Percentiles rank a stretch among this genome's conserved stretches.
phyloP scores from a whole-genome alignment of 257 asterid species.

The Striga asiatica region DNA sequence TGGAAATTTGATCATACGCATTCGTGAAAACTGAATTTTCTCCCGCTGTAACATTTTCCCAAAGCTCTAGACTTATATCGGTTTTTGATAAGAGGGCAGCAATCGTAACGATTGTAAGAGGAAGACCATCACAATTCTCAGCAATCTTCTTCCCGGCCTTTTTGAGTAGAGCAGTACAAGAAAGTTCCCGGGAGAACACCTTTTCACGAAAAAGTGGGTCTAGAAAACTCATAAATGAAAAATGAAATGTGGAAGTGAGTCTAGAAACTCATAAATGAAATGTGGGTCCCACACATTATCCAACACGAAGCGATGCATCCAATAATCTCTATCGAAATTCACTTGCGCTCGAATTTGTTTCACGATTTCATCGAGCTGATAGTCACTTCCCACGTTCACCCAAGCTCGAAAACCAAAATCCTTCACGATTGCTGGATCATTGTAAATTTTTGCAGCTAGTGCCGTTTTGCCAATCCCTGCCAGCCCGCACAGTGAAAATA shows the following conservation, averaged over 20 bases:
- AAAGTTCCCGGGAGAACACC: neutral
- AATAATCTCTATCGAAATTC: neutral
- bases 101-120: slow-evolving; percentile 7
- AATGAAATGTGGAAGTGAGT: neutral
- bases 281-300: neutral
- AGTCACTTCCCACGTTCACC: neutral
- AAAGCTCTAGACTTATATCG: neutral
- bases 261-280: neutral
- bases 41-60: slow-evolving; percentile 8
- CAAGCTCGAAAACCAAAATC: slow-evolving; percentile 8
- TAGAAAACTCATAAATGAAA: slow-evolving; percentile 18
- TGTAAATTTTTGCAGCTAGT: neutral
- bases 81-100: neutral
- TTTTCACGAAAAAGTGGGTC: neutral
- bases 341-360: neutral
- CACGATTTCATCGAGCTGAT: neutral
- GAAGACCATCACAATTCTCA: slow-evolving; percentile 14
- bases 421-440: neutral
- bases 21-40: neutral
- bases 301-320: neutral
- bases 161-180: slow-evolving; percentile 1
- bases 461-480: slow-evolving; percentile 1
- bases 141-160: slow-evolving; percentile 15
- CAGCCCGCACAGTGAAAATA: neutral
- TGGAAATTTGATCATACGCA: neutral